Percentiles rank a stretch among this genome's conserved stretches.
phyloP scores from a whole-genome alignment of 2,329 filamentous ascomycete species.

The Didymellaceae sp. region DNA sequence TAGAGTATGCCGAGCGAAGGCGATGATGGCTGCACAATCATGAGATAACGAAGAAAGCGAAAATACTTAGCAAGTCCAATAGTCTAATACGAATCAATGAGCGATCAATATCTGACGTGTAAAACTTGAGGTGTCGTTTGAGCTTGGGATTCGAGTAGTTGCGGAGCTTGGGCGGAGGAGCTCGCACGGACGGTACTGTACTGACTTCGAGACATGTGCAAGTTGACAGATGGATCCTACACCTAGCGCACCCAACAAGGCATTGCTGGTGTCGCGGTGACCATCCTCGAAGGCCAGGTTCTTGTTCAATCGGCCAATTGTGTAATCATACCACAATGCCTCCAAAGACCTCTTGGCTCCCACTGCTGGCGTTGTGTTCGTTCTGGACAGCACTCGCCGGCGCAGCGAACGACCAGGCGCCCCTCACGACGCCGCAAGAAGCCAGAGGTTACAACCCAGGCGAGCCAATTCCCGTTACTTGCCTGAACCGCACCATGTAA shows the following conservation, averaged over 20 bases:
- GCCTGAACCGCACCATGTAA: slow-evolving; percentile 61
- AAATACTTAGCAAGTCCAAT: slow-evolving; percentile 6
- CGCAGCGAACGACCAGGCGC: slow-evolving; percentile 52
- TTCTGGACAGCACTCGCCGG: slow-evolving; percentile 46
- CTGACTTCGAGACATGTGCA: slow-evolving; percentile 1
- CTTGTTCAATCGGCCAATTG: too few relatives aligned
- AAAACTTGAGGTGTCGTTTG: too few relatives aligned
- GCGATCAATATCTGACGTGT: too few relatives aligned
- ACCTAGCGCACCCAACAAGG: slow-evolving; percentile 4
- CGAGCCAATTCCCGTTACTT: slow-evolving; percentile 58
- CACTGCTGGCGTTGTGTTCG: slow-evolving; percentile 35
- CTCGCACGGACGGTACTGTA: too few relatives aligned
- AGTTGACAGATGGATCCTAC: slow-evolving; percentile 13
- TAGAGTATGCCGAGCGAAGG: neutral
- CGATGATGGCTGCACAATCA: slow-evolving; percentile 3
- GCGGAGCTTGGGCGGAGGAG: too few relatives aligned
- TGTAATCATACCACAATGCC: neutral
- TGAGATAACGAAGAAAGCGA: slow-evolving; percentile 9
- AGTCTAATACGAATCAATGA: slow-evolving; percentile 10
- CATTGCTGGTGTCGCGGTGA: slow-evolving; percentile 4
- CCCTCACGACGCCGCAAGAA: slow-evolving; percentile 43
- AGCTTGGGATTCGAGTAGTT: too few relatives aligned
- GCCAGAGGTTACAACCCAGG: slow-evolving; percentile 56
- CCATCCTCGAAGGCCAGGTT: neutral
- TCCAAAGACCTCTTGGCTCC: slow-evolving; percentile 21